Base-by-base conservation (phyloP, 768 basidiomycete species). In the Tylopilus rubrobrunneus region DNA sequence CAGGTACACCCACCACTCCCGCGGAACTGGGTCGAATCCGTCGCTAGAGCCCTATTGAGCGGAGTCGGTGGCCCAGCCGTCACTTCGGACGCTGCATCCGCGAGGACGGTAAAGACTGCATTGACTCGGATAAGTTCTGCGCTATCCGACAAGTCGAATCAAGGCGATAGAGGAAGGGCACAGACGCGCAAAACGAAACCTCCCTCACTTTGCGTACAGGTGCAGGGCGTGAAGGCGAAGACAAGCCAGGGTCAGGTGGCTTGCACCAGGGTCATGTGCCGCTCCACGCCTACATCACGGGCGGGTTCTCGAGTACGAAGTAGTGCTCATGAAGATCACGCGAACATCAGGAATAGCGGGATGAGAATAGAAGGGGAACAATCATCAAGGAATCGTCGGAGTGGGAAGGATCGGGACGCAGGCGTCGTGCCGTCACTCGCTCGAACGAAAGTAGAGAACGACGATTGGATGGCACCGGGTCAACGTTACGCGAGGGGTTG, bases 221-320 rank as follows among this genome's bases (percentile, higher is more conserved):
- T 69, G 31, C 71, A 72, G 25, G 68, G 67, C 12, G 51, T 57
- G 28, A 72, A 67, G 37, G 62, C 63, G 8, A 62, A 39, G 46
- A 62, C 58, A 14, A 69, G 59, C 45, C 51, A 63, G 36, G 69
- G 73, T 1, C 61, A 70, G 15, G 76, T 89, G 6, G 76, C 75
- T 17, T 74, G 73, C 28, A 80, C 81, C 33, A 74, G 75, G 29
- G 87, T 89, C 28, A 72, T 83, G 43, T 89, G 88, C 64, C 73
- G 82, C 48, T 87, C 86, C 61, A 85, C 87, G 5, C 87, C 88
- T 4, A 78, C 77, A 5, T 87, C 86, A 44, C 76, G 87, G 2
- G 73, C 81, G 0, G 73, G 75, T 10, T 88, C 86, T 7, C 70
- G 70, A 17, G 70, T 64, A 31, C 62, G 70, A 29, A 51, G 60